Conservation (phyloP, 2,329 filamentous ascomycete species). For the Aspergillus clavatus region DNA sequence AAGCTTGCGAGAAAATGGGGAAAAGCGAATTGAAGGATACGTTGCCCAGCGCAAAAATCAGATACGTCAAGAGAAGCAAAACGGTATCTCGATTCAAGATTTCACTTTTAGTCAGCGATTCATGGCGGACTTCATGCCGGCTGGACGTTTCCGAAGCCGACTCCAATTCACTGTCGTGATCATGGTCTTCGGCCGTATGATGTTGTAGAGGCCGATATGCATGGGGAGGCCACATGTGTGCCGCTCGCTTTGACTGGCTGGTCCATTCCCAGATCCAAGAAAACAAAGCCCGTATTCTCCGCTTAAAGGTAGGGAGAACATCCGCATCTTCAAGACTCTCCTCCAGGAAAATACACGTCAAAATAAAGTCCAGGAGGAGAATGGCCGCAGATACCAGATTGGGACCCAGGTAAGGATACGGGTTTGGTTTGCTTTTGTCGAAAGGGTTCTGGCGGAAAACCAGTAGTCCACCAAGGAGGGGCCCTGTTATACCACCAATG, state of each 20-base stretch:
- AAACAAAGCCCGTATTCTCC: constrained; percentile 58
- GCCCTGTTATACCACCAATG: constrained; percentile 86
- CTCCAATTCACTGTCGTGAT: constrained; percentile 42
- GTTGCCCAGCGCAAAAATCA: constrained; percentile 90
- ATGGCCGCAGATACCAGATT: constrained; percentile 74
- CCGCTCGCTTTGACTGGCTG: constrained; percentile 51
- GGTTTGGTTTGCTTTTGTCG: constrained; percentile 46
- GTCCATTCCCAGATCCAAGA: constrained; percentile 67
- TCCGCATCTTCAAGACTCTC: constrained; percentile 72
- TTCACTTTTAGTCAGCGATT: constrained; percentile 51
- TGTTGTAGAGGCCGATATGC: constrained; percentile 27
- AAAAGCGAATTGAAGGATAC: constrained; percentile 94
- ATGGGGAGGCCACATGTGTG: constrained; percentile 48
- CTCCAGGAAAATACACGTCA: constrained; percentile 76
- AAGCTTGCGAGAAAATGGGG: constrained; percentile 79
- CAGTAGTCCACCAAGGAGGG: constrained; percentile 80
- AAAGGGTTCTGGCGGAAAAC: constrained; percentile 61
- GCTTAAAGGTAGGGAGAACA: constrained; percentile 56
- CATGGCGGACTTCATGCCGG: constrained; percentile 39
- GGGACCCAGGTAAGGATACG: constrained; percentile 78
- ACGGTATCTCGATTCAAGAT: constrained; percentile 77
- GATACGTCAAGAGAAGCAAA: constrained; percentile 74
- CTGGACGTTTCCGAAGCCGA: constrained; percentile 39
- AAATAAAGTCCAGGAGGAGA: constrained; percentile 64
- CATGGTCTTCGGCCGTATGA: constrained; percentile 23